Conservation (phyloP, 2,329 filamentous ascomycete species). For the Chaetomiaceae sp. region DNA sequence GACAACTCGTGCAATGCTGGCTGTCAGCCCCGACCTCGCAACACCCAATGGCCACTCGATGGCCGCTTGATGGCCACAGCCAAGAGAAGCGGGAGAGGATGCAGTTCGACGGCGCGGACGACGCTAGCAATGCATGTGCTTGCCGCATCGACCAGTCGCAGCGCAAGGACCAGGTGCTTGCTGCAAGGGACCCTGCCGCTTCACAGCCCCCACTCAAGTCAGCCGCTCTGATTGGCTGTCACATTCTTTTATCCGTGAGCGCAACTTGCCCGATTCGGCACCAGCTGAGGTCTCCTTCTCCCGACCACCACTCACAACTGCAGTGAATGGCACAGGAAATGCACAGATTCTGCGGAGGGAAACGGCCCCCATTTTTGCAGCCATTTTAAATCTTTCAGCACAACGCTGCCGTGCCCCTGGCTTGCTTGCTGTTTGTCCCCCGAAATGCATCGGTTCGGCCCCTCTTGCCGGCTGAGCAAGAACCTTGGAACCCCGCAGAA, state of each 20-base stretch:
- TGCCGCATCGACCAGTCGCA: constrained; percentile 19
- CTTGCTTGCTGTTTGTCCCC: neutral
- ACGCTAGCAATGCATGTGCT: constrained; percentile 18
- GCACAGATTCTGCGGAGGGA: neutral
- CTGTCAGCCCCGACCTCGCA: neutral
- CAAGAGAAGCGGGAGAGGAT: constrained; percentile 11
- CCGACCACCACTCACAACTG: neutral
- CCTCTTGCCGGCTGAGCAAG: neutral
- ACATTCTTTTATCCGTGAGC: constrained; percentile 6
- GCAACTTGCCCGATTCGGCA: constrained; percentile 11
- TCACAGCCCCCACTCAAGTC: constrained; percentile 6
- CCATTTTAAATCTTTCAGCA: neutral
- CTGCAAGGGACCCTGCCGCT: constrained; percentile 23
- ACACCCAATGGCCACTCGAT: too few species aligned
- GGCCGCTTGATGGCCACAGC: constrained; percentile 4
- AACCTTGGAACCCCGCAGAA: neutral
- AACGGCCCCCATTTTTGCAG: neutral
- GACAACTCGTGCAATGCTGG: neutral
- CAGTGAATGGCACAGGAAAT: too few species aligned
- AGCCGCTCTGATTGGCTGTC: constrained; percentile 15
- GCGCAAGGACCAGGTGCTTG: neutral
- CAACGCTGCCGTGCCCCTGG: too few species aligned
- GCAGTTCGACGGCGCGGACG: constrained; percentile 13
- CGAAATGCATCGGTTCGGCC: neutral
- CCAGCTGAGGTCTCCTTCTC: constrained; percentile 7